Conservation (phyloP, 2,329 filamentous ascomycete species). For the Colletotrichum sp. region DNA sequence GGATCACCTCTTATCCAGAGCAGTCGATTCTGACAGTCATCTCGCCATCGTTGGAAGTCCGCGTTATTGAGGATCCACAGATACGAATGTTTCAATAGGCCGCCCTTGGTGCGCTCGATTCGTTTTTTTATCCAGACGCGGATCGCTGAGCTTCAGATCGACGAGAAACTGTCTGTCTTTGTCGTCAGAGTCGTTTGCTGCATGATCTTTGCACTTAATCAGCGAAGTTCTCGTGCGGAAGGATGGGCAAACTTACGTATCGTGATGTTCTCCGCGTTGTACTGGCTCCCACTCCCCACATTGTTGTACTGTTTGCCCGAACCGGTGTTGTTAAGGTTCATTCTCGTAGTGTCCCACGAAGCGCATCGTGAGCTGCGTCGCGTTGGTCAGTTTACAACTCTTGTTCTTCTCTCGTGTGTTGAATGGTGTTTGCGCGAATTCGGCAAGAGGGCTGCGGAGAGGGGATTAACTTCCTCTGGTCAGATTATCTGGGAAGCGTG, state of each 20-base stretch:
- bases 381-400: fast-evolving
- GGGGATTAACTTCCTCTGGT: fast-evolving
- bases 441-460: background rate
- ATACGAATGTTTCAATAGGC: conserved; percentile 33
- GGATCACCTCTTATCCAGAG: conserved; percentile 45
- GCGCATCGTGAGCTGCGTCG: background rate
- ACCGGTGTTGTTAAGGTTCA: background rate
- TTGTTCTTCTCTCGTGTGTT: background rate
- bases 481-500: background rate
- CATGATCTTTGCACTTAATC: fast-evolving
- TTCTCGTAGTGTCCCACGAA: background rate
- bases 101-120: conserved; percentile 39
- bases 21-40: conserved; percentile 20
- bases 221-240: background rate
- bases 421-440: background rate
- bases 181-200: fast-evolving
- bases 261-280: background rate
- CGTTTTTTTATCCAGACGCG: conserved; percentile 35
- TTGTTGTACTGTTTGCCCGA: background rate
- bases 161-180: background rate
- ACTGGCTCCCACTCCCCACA: background rate
- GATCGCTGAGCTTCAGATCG: conserved; percentile 28
- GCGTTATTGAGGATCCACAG: conserved; percentile 36
- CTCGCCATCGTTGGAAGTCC: conserved; percentile 29
- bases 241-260: background rate